Base-by-base conservation (phyloP, 805 yeast species). In the Wickerhamomyces xylosicus region DNA sequence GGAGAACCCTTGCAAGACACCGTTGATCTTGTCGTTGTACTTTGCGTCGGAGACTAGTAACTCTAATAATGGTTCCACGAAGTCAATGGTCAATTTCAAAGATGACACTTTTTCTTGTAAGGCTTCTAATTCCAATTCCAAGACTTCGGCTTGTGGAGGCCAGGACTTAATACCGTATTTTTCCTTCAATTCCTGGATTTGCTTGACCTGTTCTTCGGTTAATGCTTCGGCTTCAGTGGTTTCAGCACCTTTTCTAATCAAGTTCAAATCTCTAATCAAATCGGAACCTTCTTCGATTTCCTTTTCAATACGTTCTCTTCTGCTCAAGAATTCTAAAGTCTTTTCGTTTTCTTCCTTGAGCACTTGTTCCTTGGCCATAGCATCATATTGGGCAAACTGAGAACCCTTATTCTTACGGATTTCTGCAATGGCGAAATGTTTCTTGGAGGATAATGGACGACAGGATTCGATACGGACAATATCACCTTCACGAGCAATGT, bases 401-500 rank as follows among this genome's bases (percentile, higher is more conserved):
- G 87, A 89, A 72, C 97, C 97, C 62, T 83, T 78, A 54, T 85
- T 81, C 57, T 72, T 77, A 63, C 85, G 75, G 57, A 90, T 85
- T 56, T 90, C 97, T 2, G 97, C 95, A 42, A 90, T 77, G 9
- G 97, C 87, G 65, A 90, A 90, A 44, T 72, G 75, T 61, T 90
- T 90, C 43, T 79, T 69, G 15, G 89, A 74, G 15, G 95, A 79
- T 33, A 87, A 62, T 33, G 95, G 95, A 47, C 95, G 80, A 29
- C 87, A 81, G 28, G 85, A 74, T 61, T 90, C 95, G 41, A 90
- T 85, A 61, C 97, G 77, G 14, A 92, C 97, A 45, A 90, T 67
- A 64, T 90, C 98, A 34, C 98, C 98, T 58, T 87, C 95, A 56
- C 87, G 80, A 50, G 96, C 85, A 38, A 86, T 71, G 54, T 85